Evolutionary conservation across 2,329 filamentous ascomycete species (phyloP).

Genomic region (Fusarium coffeatum): DNA sequence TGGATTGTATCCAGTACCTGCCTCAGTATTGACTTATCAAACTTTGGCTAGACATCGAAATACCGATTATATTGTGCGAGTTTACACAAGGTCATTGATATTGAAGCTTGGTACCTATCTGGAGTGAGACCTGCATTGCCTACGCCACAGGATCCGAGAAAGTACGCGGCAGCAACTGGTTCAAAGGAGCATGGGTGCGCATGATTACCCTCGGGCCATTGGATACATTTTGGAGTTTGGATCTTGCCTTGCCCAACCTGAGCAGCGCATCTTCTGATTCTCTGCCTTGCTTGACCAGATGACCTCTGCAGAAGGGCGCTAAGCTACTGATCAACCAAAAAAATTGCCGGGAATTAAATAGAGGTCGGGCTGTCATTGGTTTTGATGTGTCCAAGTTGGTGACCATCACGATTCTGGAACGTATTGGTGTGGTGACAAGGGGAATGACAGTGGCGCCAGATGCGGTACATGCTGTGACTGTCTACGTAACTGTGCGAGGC

Average conservation of each 20-base stretch:
- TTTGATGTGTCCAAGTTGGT: conserved; percentile 16
- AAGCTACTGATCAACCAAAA: conserved; percentile 31
- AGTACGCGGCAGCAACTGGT: neutral
- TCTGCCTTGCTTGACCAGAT: conserved; percentile 34
- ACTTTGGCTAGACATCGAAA: neutral
- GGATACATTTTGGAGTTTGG: conserved; percentile 7
- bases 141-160: conserved; percentile 1
- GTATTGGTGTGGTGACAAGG: conserved; percentile 30
- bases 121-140: neutral
- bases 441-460: conserved; percentile 25
- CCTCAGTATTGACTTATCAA: no score
- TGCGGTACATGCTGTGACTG: conserved; percentile 22
- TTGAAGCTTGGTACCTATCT: neutral
- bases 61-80: neutral
- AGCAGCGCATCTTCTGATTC: conserved; percentile 15
- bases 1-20: neutral
- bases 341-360: conserved; percentile 38
- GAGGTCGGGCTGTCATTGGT: conserved; percentile 30
- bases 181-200: conserved; percentile 13
- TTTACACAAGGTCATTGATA: neutral
- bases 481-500: conserved; percentile 24
- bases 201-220: conserved; percentile 21
- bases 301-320: conserved; percentile 35
- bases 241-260: conserved; percentile 17
- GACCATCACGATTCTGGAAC: conserved; percentile 28